A percentile compares a stretch with the other conserved stretches of the same genome.
Evolutionary conservation across 345 rosid genomes (phyloP).

Genomic region (Raphanus sativus): DNA sequence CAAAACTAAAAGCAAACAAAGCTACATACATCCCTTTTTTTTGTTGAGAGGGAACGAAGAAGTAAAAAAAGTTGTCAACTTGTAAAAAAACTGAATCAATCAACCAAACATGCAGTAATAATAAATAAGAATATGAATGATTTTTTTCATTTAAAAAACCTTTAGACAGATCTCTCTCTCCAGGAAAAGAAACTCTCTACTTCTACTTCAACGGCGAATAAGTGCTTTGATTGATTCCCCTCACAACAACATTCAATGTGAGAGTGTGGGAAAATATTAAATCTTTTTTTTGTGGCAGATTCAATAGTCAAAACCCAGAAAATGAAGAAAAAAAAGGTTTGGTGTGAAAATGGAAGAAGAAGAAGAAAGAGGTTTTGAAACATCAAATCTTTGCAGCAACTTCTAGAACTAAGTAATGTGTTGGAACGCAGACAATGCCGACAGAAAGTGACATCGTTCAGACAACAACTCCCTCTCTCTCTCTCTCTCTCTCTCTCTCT

Average conservation of each 20-base stretch:
- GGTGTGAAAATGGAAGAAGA: slow-evolving; percentile 28
- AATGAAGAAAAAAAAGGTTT: background rate
- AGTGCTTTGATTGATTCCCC: slow-evolving; percentile 14
- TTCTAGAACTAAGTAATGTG: slow-evolving; percentile 53
- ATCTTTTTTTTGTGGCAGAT: slow-evolving; percentile 12
- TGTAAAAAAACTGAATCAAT: slow-evolving; percentile 18
- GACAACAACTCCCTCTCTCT: slow-evolving; percentile 48
- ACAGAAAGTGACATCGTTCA: slow-evolving; percentile 87
- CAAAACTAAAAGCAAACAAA: slow-evolving; percentile 37
- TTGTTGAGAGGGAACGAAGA: slow-evolving; percentile 2
- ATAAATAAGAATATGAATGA: background rate
- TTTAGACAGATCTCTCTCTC: slow-evolving; percentile 46
- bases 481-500: slow-evolving; percentile 35
- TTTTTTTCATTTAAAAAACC: background rate
- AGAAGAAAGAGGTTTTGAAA: slow-evolving; percentile 20
- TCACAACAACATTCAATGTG: slow-evolving; percentile 40
- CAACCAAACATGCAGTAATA: slow-evolving; percentile 36
- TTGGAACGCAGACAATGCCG: slow-evolving; percentile 83
- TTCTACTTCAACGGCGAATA: slow-evolving; percentile 61
- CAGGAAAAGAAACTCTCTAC: slow-evolving; percentile 20
- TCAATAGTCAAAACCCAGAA: slow-evolving; percentile 1
- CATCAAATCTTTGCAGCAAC: slow-evolving; percentile 47
- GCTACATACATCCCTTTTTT: background rate
- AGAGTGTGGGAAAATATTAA: background rate
- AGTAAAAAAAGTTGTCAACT: slow-evolving; percentile 24